Conservation (phyloP, 2,329 filamentous ascomycete genomes). For the Lomentospora prolificans region DNA sequence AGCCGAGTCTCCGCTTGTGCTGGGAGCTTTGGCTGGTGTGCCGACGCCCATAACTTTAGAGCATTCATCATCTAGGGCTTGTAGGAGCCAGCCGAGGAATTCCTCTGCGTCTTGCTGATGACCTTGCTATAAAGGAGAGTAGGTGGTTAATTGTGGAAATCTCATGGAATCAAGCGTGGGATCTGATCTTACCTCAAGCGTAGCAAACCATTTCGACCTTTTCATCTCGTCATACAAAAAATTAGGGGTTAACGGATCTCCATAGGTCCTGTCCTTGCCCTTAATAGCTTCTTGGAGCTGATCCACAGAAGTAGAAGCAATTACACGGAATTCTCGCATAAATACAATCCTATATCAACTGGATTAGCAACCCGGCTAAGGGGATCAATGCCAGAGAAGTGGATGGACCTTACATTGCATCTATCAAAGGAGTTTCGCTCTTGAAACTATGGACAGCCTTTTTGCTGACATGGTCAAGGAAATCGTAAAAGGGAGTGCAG, state of each 20-base stretch:
- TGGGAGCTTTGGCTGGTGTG: slow-evolving; percentile 19
- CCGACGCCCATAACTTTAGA: slow-evolving; percentile 59
- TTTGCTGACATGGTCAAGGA: slow-evolving; percentile 77
- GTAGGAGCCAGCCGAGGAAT: slow-evolving; percentile 85
- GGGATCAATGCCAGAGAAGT: neutral
- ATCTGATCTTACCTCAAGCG: slow-evolving; percentile 65
- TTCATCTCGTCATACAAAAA: slow-evolving; percentile 93
- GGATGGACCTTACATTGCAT: slow-evolving; percentile 63
- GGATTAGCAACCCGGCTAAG: slow-evolving; percentile 9
- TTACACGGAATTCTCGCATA: slow-evolving; percentile 80
- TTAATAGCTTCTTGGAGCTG: slow-evolving; percentile 67
- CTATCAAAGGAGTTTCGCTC: slow-evolving; percentile 84
- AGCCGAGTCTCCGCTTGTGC: slow-evolving; percentile 15
- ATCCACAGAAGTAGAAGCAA: slow-evolving; percentile 65
- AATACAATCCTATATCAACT: slow-evolving; percentile 68
- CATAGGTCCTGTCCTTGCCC: slow-evolving; percentile 74
- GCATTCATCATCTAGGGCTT: slow-evolving; percentile 90
- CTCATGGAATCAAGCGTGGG: neutral
- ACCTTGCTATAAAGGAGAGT: slow-evolving; percentile 52
- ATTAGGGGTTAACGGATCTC: slow-evolving; percentile 83
- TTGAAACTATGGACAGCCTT: slow-evolving; percentile 86
- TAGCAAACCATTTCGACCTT: slow-evolving; percentile 75
- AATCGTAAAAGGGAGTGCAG: slow-evolving; percentile 89
- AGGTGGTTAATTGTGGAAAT: neutral
- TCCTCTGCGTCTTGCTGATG: slow-evolving; percentile 98